Evolutionary conservation across 352 stramenopile species (phyloP), one percentile per base, ranked within the genome.

Genomic region (Pythium insidiosum): DNA sequence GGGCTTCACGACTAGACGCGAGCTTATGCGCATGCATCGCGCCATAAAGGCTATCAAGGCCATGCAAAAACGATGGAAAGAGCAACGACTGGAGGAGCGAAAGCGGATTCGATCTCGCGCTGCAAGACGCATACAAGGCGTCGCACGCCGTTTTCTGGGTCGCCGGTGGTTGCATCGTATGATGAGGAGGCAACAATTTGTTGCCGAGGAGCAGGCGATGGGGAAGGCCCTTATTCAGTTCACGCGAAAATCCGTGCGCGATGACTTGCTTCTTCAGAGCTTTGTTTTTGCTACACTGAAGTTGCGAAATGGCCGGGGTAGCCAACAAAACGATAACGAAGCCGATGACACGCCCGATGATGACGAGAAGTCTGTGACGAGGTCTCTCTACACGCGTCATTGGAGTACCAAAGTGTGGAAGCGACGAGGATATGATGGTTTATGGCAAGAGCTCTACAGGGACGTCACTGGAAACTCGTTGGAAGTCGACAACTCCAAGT

Each of bases 401-500:
- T 18, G 49, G 3, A 33, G 6, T 7, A 79, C 62, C 23, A 54
- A 47, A 5, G 18, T 41, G 9, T 83, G 72, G 72, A 79, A 66
- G 19, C 61, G 70, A 7, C 64, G 61, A 31, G 75, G 75, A 1
- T 85, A 77, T 36, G 66, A 84, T 18, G 75, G 75, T 1, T 48
- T 84, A 20, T 88, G 75, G 75, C 75, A 88, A 26, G 61, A 84
- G 21, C 34, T 88, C 6, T 88, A 72, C 49, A 66, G 63, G 12
- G 59, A 73, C 34, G 61, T 68, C 4, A 61, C 63, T 1, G 73
- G 70, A 1, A 68, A 67, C 18, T 56, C 49, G 3, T 24, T 55
- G 6, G 72, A 85, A 43, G 82, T 88, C 42, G 70, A 84, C 48
- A 83, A 75, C 43, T 84, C 75, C 28, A 63, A 65, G 41, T 85